phyloP scores from a whole-genome alignment of 140 eudicot species.

The Anethum foeniculum region DNA sequence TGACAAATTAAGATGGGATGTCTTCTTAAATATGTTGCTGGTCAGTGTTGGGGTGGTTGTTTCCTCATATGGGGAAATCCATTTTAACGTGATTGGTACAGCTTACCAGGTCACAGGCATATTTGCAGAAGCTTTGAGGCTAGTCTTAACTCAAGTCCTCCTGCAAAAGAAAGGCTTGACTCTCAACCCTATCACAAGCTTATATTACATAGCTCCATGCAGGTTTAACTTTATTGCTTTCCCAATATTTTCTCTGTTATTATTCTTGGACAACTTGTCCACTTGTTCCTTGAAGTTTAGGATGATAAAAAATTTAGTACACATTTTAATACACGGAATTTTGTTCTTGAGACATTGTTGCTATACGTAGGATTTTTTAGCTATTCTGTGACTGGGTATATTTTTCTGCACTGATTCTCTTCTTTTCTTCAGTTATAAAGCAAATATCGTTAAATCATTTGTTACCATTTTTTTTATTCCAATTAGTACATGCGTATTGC shows the following conservation, averaged over 20 bases:
- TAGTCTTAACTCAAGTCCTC: slow-evolving; percentile 67
- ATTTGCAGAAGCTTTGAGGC: slow-evolving; percentile 64
- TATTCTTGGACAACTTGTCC: background rate
- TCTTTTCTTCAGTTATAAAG: background rate
- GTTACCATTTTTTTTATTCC: background rate
- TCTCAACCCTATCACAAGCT: slow-evolving; percentile 65
- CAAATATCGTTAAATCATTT: background rate
- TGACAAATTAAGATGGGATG: slow-evolving; percentile 57
- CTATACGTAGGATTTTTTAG: background rate
- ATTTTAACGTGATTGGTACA: slow-evolving; percentile 61
- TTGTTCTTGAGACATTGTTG: background rate
- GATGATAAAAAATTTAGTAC: background rate
- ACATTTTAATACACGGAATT: background rate
- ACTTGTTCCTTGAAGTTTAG: background rate
- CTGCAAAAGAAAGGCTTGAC: slow-evolving; percentile 66
- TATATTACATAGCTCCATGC: slow-evolving; percentile 78
- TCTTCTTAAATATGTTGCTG: slow-evolving; percentile 56
- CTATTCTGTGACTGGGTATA: background rate
- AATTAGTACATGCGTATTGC: background rate
- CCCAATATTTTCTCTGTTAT: background rate
- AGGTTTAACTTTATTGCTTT: slow-evolving; percentile 27
- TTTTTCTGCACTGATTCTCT: background rate
- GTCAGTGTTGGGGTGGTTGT: slow-evolving; percentile 69
- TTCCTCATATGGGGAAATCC: slow-evolving; percentile 71
- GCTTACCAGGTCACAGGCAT: slow-evolving; percentile 64